Evolutionary conservation across 192 early-diverging fungal species (phyloP), one percentile per base, ranked within the genome.

Genomic region (Backusella tuberculispora): DNA sequence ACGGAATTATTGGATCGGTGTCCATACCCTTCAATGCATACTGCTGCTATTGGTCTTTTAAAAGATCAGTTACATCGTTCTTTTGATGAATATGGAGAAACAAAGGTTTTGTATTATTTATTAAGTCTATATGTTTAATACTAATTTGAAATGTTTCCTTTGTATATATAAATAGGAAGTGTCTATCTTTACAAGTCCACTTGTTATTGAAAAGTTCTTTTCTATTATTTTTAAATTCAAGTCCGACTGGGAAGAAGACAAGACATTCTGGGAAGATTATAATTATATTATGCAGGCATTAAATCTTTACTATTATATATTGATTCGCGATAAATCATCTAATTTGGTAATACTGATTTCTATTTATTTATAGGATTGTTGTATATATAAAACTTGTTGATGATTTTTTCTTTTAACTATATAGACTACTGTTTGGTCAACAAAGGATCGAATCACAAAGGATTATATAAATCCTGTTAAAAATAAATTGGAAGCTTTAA

Each of bases 231-330:
- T 79, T 45, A 71, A 81, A 60, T 44, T 46, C 78, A 38, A 83
- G 82, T 38, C 13, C 3, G 26, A 40, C 12, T 40, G 26, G 48
- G 17, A 74, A 76, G 14, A 74, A 26, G n/a, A 73, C 74, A 2
- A 65, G 2, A 64, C 67, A 0, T 87, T 85, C 74, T 48, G 48
- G 53, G 84, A 85, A 12, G 80, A 79, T 14, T 80, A 82, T 63
- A 80, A 76, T 48, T 76, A 72, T 65, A 67, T 83, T 6, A 87
- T 87, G 82, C 84, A 87, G 14, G 79, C 78, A 13, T 50, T 85
- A 4, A 87, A 87, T 70, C 80, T 85, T 76, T 87, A 87, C 66
- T 24, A 85, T 21, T 85, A 78, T 69, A 40, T 87, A 38, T 71
- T 87, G 47, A 80, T 85, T 68, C 73, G 81, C 7, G 85, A 87